phyloP scores from a whole-genome alignment of 2,329 filamentous ascomycete species.

The Plectosphaerella cucumerina region DNA sequence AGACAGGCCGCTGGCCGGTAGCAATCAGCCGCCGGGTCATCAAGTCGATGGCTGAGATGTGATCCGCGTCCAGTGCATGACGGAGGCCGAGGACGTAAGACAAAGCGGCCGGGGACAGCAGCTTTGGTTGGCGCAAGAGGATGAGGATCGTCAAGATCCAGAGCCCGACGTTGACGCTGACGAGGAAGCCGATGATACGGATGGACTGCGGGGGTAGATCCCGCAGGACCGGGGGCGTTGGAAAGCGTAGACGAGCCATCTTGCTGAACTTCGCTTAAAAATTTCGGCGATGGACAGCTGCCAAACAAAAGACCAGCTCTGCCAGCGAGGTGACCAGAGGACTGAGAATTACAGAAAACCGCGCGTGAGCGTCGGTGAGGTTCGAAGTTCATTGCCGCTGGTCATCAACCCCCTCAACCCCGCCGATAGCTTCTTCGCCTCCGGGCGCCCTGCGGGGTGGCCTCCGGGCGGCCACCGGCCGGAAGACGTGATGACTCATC shows the following conservation, averaged over 20 bases:
- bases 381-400: too few relatives aligned
- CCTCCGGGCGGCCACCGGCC: too few relatives aligned
- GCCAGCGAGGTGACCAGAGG: too few relatives aligned
- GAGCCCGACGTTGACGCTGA: conserved; percentile 46
- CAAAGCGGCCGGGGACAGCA: conserved; percentile 77
- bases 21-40: conserved; percentile 90
- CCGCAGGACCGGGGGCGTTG: conserved; percentile 20
- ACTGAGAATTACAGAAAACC: too few relatives aligned
- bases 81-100: conserved; percentile 86
- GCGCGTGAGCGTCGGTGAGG: too few relatives aligned
- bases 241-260: conserved; percentile 13
- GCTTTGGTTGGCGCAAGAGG: conserved; percentile 48
- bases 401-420: too few relatives aligned
- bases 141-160: conserved; percentile 53
- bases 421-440: too few relatives aligned
- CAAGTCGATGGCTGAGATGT: conserved; percentile 81
- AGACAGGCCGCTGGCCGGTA: conserved; percentile 78
- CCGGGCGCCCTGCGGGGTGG: too few relatives aligned
- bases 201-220: conserved; percentile 28
- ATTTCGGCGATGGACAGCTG: too few relatives aligned
- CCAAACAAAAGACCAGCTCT: too few relatives aligned
- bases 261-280: background rate
- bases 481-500: background rate
- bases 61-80: conserved; percentile 97
- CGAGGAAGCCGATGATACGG: conserved; percentile 46